Conservation (phyloP, 2,329 filamentous ascomycete species). For the Fusarium torulosum region DNA sequence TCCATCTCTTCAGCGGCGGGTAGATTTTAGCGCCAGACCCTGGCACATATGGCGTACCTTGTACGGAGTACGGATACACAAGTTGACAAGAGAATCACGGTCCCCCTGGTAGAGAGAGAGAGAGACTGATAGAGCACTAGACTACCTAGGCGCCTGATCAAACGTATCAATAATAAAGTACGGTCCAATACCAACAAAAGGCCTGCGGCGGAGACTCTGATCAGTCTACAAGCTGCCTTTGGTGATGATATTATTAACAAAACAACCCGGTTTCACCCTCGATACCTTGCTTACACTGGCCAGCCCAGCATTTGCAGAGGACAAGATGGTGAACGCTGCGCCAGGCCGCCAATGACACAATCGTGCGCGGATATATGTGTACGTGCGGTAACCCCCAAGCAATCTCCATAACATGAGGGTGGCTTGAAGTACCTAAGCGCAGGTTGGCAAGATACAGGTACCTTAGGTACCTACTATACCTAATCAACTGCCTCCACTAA, state of each 20-base stretch:
- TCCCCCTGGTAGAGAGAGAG: not conserved
- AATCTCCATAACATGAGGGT: too few relatives aligned
- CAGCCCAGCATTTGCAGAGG: not conserved
- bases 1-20: constrained; percentile 15
- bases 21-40: constrained; percentile 25
- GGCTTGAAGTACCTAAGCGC: too few relatives aligned
- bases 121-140: too few relatives aligned
- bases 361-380: not conserved
- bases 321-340: not conserved
- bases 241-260: not conserved
- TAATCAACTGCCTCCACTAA: not conserved
- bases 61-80: too few relatives aligned
- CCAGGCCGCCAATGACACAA: not conserved
- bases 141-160: too few relatives aligned
- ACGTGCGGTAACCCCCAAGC: not conserved
- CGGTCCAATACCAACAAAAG: not conserved
- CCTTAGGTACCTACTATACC: too few relatives aligned
- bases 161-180: not conserved
- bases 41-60: not conserved
- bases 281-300: constrained; percentile 5
- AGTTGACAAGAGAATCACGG: constrained; percentile 3
- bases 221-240: constrained; percentile 15
- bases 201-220: too few relatives aligned
- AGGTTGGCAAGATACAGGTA: too few relatives aligned
- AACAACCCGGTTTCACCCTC: constrained; percentile 28